Evolutionary conservation across 441 rosid species (phyloP).

Genomic region (Biscutella laevigata): DNA sequence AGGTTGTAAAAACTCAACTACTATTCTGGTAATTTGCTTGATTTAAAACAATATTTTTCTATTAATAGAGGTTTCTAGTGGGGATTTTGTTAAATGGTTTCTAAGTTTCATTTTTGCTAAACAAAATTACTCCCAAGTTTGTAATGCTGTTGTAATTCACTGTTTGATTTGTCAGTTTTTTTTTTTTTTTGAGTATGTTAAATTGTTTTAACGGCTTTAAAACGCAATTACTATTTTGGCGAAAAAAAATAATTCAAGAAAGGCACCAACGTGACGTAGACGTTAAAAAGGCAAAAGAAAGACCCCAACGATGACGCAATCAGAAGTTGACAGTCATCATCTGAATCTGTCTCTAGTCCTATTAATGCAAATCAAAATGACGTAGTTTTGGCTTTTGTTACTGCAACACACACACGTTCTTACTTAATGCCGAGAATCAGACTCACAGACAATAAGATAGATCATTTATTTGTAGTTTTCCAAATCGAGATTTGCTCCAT

Average conservation of each 20-base stretch:
- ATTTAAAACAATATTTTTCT: background rate
- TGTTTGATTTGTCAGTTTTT: too few relatives aligned
- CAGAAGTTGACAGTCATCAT: slow-evolving; percentile 12
- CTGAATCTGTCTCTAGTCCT: too few relatives aligned
- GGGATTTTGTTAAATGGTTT: background rate
- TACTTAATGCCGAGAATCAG: too few relatives aligned
- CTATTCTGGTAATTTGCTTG: background rate
- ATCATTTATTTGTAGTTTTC: background rate
- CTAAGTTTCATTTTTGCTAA: background rate
- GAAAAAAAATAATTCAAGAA: background rate
- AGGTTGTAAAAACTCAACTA: background rate
- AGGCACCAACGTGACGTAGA: slow-evolving; percentile 4
- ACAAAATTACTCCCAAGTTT: too few relatives aligned
- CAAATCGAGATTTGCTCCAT: too few relatives aligned
- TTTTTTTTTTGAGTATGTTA: background rate
- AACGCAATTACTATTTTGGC: background rate
- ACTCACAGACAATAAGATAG: too few relatives aligned
- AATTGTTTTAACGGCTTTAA: background rate
- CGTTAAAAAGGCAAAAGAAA: background rate
- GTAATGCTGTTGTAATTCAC: background rate
- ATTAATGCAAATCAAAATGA: too few relatives aligned
- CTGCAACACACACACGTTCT: too few relatives aligned
- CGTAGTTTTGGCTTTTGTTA: too few relatives aligned
- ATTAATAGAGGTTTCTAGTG: background rate
- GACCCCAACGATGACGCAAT: slow-evolving; percentile 7